phyloP scores from a whole-genome alignment of 768 basidiomycete species.

The Coprinopsis sp. region DNA sequence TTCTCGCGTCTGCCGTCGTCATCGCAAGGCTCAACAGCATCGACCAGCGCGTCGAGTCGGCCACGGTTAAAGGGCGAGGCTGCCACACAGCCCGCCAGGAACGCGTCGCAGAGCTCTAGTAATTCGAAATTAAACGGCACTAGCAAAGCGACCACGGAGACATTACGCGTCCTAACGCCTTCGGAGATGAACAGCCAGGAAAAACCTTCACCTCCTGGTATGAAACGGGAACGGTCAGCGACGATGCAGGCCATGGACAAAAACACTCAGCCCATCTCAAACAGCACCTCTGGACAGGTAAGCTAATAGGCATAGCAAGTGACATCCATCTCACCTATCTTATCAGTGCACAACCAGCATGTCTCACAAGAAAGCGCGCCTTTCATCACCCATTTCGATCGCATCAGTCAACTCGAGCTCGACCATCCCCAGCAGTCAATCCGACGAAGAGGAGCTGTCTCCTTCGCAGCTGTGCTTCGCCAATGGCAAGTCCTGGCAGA shows the following conservation, averaged over 20 bases:
- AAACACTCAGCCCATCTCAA: neutral
- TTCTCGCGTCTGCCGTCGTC: constrained; percentile 3
- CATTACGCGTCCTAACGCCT: too few species aligned
- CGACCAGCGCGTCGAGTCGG: constrained; percentile 4
- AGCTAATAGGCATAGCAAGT: neutral
- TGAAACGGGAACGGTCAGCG: neutral
- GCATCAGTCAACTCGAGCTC: constrained; percentile 24
- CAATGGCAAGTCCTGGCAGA: constrained; percentile 41
- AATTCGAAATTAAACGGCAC: too few species aligned
- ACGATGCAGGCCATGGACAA: neutral
- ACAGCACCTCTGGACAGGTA: neutral
- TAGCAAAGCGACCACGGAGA: too few species aligned
- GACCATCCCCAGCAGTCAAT: constrained; percentile 60
- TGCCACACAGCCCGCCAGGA: neutral
- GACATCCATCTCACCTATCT: neutral
- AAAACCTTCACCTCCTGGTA: neutral
- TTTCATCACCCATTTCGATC: constrained; percentile 27
- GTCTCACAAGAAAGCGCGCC: constrained; percentile 33
- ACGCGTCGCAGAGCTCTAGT: neutral
- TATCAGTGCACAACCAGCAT: neutral
- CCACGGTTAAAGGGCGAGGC: constrained; percentile 3
- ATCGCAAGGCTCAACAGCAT: constrained; percentile 2
- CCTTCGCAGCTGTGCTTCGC: constrained; percentile 36
- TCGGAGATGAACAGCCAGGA: too few species aligned
- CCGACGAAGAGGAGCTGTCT: constrained; percentile 56